These are phyloP conservation scores for Monascus purpureus DNA, from an alignment of 495 filamentous ascomycete species.

Conservation along the genomic window DNA sequence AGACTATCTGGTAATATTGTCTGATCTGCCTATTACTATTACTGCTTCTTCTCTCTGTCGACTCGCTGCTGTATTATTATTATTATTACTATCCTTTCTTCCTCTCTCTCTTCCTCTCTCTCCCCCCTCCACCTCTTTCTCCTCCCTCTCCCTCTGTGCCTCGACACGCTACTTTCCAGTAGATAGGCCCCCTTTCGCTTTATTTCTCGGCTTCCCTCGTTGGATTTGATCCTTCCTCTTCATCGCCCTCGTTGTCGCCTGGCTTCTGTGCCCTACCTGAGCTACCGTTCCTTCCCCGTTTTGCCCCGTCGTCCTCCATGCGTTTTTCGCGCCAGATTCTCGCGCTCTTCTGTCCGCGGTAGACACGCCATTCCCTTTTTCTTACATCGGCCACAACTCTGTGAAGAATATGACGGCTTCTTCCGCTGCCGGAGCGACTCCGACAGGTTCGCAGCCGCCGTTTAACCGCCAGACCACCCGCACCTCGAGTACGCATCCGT, in stretches of 20 bases:
- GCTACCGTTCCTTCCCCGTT: conserved; percentile 1
- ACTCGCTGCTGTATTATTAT: not conserved
- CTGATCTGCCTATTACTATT: no score
- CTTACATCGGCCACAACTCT: conserved; percentile 3
- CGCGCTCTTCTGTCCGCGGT: conserved; percentile 13
- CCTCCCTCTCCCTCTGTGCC: not conserved
- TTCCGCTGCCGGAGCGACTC: conserved; percentile 26
- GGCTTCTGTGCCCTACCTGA: not conserved
- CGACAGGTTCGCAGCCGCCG: conserved; percentile 23
- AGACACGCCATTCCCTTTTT: conserved; percentile 11
- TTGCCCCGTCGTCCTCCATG: conserved; percentile 12
- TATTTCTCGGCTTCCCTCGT: conserved; percentile 10
- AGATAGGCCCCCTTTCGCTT: no score
- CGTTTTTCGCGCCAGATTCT: conserved; percentile 19
- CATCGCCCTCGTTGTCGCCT: not conserved
- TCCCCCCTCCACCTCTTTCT: not conserved
- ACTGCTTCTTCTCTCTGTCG: not conserved
- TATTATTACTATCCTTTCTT: not conserved
- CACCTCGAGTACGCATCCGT: conserved; percentile 30
- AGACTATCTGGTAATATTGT: not conserved
- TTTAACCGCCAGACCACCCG: conserved; percentile 25
- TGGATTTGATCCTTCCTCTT: conserved; percentile 1
- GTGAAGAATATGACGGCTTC: conserved; percentile 30
- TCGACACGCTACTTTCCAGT: no score
- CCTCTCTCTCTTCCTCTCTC: not conserved